These are phyloP conservation scores for Hypoxylon sp. DNA, from an alignment of 2,329 filamentous ascomycete species.

Conservation along the genomic window DNA sequence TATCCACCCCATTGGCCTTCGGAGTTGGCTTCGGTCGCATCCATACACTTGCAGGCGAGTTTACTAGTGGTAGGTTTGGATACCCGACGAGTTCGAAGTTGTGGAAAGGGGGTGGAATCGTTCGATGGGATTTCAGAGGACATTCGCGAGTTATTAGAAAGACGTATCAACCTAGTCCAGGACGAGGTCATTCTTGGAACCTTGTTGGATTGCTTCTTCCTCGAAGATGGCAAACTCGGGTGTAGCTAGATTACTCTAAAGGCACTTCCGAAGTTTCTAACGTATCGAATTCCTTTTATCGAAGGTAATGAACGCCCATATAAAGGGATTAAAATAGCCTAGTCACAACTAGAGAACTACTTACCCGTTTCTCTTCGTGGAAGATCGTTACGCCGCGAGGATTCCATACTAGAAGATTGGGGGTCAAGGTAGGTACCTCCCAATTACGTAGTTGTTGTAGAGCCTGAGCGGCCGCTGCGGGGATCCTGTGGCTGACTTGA, in stretches of 20 bases:
- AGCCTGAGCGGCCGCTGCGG: neutral
- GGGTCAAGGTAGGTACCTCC: too few relatives aligned
- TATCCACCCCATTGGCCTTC: conserved; percentile 37
- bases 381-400: neutral
- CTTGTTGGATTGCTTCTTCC: conserved; percentile 42
- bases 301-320: conserved; percentile 25
- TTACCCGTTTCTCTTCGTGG: neutral
- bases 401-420: neutral
- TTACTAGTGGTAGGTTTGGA: conserved; percentile 48
- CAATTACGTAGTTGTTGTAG: neutral
- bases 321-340: conserved; percentile 9
- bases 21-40: conserved; percentile 46
- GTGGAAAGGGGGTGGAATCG: conserved; percentile 50
- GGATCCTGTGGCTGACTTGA: neutral
- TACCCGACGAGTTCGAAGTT: conserved; percentile 49
- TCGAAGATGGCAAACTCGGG: conserved; percentile 49
- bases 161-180: conserved; percentile 53
- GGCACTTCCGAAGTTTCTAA: conserved; percentile 51
- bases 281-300: conserved; percentile 48
- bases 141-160: conserved; percentile 52
- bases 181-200: conserved; percentile 53
- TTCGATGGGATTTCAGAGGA: conserved; percentile 48
- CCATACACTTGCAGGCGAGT: conserved; percentile 49
- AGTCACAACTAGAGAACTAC: neutral
- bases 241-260: conserved; percentile 44